phyloP scores from a whole-genome alignment of 225 moss, liverwort and hornwort genomes.

The Anthoceros angustus region DNA sequence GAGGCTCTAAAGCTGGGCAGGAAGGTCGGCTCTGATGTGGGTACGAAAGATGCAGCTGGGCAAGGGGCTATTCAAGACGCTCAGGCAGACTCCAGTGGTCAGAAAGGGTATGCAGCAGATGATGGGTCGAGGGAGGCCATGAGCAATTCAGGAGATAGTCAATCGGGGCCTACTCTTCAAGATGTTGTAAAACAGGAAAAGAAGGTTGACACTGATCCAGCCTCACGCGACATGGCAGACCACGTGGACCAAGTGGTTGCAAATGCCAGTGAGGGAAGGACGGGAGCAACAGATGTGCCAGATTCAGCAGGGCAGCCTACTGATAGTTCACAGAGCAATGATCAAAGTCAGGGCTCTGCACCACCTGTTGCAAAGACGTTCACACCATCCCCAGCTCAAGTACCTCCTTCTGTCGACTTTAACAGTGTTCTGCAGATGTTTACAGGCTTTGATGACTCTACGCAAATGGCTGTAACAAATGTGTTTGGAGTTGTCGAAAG shows the following conservation, averaged over 20 bases:
- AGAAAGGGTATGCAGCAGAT: not conserved
- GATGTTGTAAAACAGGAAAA: constrained; percentile 1
- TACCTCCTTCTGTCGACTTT: constrained; percentile 8
- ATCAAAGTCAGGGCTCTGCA: not conserved
- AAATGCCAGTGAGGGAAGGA: not conserved
- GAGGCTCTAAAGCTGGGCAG: no score
- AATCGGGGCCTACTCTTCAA: not conserved
- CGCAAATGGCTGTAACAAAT: constrained; percentile 97
- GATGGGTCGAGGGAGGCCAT: not conserved
- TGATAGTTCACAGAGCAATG: not conserved
- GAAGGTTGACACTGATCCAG: not conserved
- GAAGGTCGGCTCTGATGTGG: no score
- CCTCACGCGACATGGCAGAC: not conserved
- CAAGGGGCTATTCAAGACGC: no score
- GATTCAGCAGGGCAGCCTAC: not conserved
- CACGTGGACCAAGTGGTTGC: not conserved
- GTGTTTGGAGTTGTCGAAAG: constrained; percentile 86
- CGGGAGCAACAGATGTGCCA: not conserved
- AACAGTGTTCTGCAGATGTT: constrained; percentile 37
- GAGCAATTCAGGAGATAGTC: not conserved
- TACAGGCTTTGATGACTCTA: constrained; percentile 90
- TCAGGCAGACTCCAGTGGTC: no score
- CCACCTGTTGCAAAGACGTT: not conserved
- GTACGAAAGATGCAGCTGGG: no score
- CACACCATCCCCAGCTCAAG: not conserved